Percentiles rank a stretch among this genome's conserved stretches.
Conservation (phyloP, 148 eudicot genomes). For the Rhododendron simsii region DNA sequence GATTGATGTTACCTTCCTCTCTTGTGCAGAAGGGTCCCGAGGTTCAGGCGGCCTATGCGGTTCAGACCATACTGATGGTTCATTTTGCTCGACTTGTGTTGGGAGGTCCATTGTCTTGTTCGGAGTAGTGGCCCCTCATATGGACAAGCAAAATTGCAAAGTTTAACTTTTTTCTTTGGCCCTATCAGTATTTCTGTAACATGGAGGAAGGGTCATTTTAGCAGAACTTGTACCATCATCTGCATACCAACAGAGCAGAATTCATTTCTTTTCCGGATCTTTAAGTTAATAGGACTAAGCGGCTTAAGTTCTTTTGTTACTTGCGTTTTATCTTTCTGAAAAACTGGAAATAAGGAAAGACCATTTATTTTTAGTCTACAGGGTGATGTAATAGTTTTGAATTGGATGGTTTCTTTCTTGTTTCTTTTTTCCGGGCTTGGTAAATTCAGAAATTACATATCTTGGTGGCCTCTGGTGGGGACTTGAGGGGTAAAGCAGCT, state of each 20-base stretch:
- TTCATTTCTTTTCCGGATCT: neutral
- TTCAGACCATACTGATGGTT: slow-evolving; percentile 43
- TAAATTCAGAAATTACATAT: neutral
- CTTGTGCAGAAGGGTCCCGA: slow-evolving; percentile 47
- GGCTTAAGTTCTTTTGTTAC: neutral
- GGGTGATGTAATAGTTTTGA: neutral
- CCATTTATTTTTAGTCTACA: neutral
- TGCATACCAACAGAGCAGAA: neutral
- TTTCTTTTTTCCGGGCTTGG: neutral
- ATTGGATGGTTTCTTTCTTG: neutral
- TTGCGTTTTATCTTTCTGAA: neutral
- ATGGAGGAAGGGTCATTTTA: neutral
- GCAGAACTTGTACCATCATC: neutral
- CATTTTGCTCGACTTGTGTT: neutral
- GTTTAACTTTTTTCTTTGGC: neutral
- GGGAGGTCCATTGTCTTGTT: too few species aligned
- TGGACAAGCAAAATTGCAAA: neutral
- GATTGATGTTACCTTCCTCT: slow-evolving; percentile 1
- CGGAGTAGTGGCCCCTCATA: neutral
- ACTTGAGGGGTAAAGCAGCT: neutral
- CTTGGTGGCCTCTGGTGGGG: neutral
- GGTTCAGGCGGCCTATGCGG: slow-evolving; percentile 50
- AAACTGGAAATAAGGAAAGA: neutral
- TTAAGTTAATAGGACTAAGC: neutral
- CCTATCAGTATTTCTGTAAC: neutral